phyloP scores from a whole-genome alignment of 2,329 filamentous ascomycete genomes.

The Gremmenia infestans region DNA sequence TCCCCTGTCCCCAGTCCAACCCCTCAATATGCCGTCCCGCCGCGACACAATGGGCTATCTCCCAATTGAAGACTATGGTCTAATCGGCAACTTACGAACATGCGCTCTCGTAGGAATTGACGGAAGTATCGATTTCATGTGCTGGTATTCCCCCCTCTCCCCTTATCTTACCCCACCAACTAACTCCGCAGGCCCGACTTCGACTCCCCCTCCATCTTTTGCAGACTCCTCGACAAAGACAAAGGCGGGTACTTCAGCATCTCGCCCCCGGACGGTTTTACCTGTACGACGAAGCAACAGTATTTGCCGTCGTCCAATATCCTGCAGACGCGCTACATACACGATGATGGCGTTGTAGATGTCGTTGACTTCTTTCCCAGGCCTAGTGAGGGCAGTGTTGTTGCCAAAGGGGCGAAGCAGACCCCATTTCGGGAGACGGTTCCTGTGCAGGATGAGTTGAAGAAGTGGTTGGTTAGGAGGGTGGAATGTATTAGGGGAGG shows the following conservation, averaged over 20 bases:
- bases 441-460: slow-evolving; percentile 55
- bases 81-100: slow-evolving; percentile 77
- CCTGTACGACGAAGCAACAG: slow-evolving; percentile 69
- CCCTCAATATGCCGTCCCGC: slow-evolving; percentile 3
- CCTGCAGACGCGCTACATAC: slow-evolving; percentile 71
- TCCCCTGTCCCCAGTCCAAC: background rate
- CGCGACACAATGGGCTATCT: slow-evolving; percentile 28
- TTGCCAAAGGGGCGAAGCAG: slow-evolving; percentile 43
- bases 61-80: slow-evolving; percentile 68
- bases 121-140: slow-evolving; percentile 73
- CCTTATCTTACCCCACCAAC: background rate
- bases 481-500: slow-evolving; percentile 68
- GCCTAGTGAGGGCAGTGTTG: slow-evolving; percentile 53
- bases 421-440: slow-evolving; percentile 50
- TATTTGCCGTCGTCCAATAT: slow-evolving; percentile 73
- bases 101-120: slow-evolving; percentile 71
- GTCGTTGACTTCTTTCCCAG: slow-evolving; percentile 73
- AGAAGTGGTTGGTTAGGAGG: slow-evolving; percentile 65
- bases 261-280: slow-evolving; percentile 44
- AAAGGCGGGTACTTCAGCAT: slow-evolving; percentile 73
- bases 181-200: slow-evolving; percentile 59
- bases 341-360: slow-evolving; percentile 69
- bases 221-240: slow-evolving; percentile 66
- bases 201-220: slow-evolving; percentile 72
- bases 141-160: slow-evolving; percentile 47